Evolutionary conservation across 192 early-diverging fungal genomes (phyloP).

Genomic region (Rhizophagus clarus): DNA sequence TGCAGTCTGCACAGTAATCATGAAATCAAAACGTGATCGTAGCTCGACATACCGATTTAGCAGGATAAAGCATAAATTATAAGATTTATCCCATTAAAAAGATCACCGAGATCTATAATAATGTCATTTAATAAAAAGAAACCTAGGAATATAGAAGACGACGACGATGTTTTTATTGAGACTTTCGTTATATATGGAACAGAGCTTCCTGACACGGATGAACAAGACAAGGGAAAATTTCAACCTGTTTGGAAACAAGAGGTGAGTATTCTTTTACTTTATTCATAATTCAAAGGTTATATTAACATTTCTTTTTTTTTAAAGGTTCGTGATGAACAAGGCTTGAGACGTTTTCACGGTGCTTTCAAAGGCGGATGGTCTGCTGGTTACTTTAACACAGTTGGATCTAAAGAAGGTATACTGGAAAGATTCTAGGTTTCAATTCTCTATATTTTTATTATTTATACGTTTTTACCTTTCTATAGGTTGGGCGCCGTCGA

Average conservation of each 20-base stretch:
- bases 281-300: neutral
- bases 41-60: too few species aligned
- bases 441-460: neutral
- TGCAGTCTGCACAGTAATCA: too few species aligned
- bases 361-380: slow-evolving; percentile 95
- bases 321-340: slow-evolving; percentile 64
- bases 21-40: too few species aligned
- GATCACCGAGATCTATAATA: neutral
- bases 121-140: slow-evolving; percentile 24
- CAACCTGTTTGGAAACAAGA: slow-evolving; percentile 54
- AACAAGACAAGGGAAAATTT: slow-evolving; percentile 46
- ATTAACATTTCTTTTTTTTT: neutral
- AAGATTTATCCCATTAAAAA: neutral
- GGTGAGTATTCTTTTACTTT: slow-evolving; percentile 21
- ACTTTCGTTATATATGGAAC: slow-evolving; percentile 48
- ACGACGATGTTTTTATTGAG: slow-evolving; percentile 35
- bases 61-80: too few species aligned
- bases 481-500: slow-evolving; percentile 74
- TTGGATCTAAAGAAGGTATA: slow-evolving; percentile 92
- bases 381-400: slow-evolving; percentile 94
- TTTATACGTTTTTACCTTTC: neutral
- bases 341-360: slow-evolving; percentile 82
- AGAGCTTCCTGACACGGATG: slow-evolving; percentile 39
- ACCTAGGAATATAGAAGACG: slow-evolving; percentile 11
- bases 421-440: neutral